Conservation (phyloP, 208 protist genomes). For the Perkinsela sp. region DNA sequence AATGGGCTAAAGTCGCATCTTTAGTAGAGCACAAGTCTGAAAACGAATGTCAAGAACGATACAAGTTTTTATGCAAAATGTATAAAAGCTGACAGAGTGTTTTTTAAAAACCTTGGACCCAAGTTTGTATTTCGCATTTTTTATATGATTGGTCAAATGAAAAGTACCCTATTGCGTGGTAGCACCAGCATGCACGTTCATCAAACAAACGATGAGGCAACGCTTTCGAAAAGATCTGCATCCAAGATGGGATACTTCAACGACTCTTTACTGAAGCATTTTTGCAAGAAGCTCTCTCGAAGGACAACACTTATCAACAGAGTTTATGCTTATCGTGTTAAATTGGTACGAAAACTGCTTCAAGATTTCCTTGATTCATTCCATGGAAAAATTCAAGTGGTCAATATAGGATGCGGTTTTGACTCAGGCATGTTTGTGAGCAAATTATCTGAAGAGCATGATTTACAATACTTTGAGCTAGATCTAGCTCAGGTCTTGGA, state of each 20-base stretch:
- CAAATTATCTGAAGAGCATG: background rate
- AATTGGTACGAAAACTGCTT: constrained; percentile 34
- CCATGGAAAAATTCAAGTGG: background rate
- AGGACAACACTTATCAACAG: constrained; percentile 59
- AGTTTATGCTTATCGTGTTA: constrained; percentile 55
- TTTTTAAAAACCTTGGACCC: constrained; percentile 6
- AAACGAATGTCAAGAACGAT: constrained; percentile 80
- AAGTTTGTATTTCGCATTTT: no score
- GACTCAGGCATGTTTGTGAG: background rate
- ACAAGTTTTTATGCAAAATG: constrained; percentile 71
- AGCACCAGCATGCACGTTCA: constrained; percentile 20
- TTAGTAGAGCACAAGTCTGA: constrained; percentile 71
- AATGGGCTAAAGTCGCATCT: constrained; percentile 77
- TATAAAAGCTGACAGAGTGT: constrained; percentile 35
- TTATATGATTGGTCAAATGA: no score
- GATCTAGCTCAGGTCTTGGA: background rate
- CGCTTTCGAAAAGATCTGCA: constrained; percentile 57
- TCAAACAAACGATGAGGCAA: constrained; percentile 65
- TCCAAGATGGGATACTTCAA: constrained; percentile 26
- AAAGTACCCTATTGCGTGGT: no score
- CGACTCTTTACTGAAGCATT: constrained; percentile 34
- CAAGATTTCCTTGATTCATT: constrained; percentile 10
- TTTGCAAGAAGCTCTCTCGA: constrained; percentile 36
- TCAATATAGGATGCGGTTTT: constrained; percentile 1
- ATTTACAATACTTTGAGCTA: background rate